Base-by-base conservation (phyloP, 345 rosid genomes). In the Acer negundo region DNA sequence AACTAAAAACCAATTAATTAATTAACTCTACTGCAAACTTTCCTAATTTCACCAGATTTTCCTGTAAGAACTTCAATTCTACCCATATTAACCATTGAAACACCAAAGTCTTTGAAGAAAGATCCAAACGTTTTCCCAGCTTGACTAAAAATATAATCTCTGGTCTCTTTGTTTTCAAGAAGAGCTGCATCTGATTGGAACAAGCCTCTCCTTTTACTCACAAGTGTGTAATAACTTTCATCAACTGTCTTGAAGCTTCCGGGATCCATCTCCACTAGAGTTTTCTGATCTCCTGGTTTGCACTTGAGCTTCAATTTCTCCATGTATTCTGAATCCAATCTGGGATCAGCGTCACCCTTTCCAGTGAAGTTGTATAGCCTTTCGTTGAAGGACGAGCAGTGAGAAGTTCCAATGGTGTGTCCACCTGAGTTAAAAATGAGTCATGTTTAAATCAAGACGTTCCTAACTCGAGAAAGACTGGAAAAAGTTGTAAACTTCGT, bases 321-420 rank as follows among this genome's bases (percentile, higher is more conserved):
- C 9, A 85, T 70, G 62, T 83, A 85, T 49, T 82, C 75, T 2
- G 84, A 69, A 72, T 91, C 93, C 51, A 93, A 71, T 16, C 65
- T 67, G 3, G 92, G 94, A 23, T 91, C 95, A 5, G 81, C 61
- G 53, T 83, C 90, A 2, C 91, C 87, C 19, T 80, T 89, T 20
- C 94, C 94, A 4, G 88, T 91, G 84, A 91, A 93, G 77, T 91
- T 93, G 90, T 90, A 90, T 20, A 93, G 84, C 24, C 96, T 83
- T 59, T 62, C 67, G 20, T 8, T 19, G 74, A 93, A 83, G 44
- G 82, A 70, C 61, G 87, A 70, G 84, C 97, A 93, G 68, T 89
- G 94, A 53, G 92, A 87, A 22, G 74, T 82, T 22, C 97, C 97
- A 3, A 93, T 73, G 49, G 95, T 93, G 75, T 93, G 97, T 2